Base-by-base conservation (phyloP, 106 monocot species). In the Cymbidium sinense region DNA sequence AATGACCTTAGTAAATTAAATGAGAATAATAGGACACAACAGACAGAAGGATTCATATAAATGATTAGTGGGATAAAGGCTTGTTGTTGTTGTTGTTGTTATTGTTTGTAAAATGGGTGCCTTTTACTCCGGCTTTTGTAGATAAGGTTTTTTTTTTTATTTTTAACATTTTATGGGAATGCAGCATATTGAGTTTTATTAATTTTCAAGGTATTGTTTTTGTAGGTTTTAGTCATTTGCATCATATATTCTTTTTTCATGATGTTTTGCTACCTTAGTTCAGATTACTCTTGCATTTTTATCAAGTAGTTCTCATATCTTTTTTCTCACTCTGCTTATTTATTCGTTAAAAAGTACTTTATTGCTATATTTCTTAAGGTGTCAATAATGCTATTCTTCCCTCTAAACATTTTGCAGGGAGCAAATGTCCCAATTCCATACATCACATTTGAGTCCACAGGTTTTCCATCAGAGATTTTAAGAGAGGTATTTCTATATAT, bases 391-490 rank as follows among this genome's bases (percentile, higher is more conserved):
- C 19, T 74, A 31, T 79, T 0, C 19, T 20, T 55, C 13, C 17
- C 13, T 67, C 77, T 21, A 33, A 33, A 80, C 9, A 20, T 78
- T 78, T 50, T 44, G 41, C 70, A 95, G 94, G 94, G 94, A 43
- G 87, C 87, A 71, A 86, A 95, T 83, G 86, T 86, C 50, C 94
- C 94, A 21, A 79, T 82, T 75, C 94, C 94, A 73, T 85, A 83
- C 74, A 81, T 83, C 34, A 86, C 91, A 70, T 95, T 91, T 85
- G 89, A 95, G 58, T 79, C 87, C 20, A 86, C 91, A 74, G 84
- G 84, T 34, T 95, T 95, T 65, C 87, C 91, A 31, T 77, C 86
- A 18, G 94, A 95, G 75, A 89, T 95, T 55, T 85, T 91, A 34
- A 91, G 84, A 78, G 94, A 91, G 94, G 94, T 95, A 86, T 11